Evolutionary conservation across 2,329 filamentous ascomycete species (phyloP).

Genomic region (Tolypocladium nubicola): DNA sequence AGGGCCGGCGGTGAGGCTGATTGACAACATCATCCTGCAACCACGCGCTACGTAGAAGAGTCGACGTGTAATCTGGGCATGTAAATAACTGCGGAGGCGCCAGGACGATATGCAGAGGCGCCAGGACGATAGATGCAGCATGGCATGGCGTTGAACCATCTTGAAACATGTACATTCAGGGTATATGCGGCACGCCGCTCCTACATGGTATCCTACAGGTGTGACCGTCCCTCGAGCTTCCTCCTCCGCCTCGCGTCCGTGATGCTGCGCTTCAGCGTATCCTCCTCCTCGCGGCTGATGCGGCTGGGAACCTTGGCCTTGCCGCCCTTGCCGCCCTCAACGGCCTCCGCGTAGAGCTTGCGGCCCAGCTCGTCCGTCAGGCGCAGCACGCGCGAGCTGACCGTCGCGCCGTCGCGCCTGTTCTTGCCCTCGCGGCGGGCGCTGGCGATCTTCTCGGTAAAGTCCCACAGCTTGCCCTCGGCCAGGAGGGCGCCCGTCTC

Average conservation of each 20-base stretch:
- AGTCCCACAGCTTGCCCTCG: constrained; percentile 77
- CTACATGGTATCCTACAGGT: constrained; percentile 24
- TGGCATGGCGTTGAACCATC: not conserved
- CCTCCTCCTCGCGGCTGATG: constrained; percentile 40
- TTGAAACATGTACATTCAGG: not conserved
- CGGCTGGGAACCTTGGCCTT: constrained; percentile 28
- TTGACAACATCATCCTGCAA: constrained; percentile 80
- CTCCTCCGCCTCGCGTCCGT: constrained; percentile 37
- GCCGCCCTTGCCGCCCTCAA: constrained; percentile 23
- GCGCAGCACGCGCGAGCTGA: constrained; percentile 68
- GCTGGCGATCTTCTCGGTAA: constrained; percentile 77
- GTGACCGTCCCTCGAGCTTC: constrained; percentile 38
- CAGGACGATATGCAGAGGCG: not conserved
- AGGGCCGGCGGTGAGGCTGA: constrained; percentile 71
- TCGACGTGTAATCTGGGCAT: not conserved
- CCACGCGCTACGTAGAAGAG: not conserved
- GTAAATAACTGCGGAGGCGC: no score
- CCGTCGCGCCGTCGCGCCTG: constrained; percentile 81
- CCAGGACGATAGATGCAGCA: not conserved
- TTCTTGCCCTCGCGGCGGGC: constrained; percentile 90
- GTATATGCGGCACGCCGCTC: not conserved
- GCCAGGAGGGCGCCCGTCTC: constrained; percentile 51
- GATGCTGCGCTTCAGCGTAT: constrained; percentile 28
- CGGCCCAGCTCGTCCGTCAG: constrained; percentile 66
- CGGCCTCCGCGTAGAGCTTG: constrained; percentile 53